A percentile compares a stretch with the other conserved stretches of the same genome.
phyloP scores from a whole-genome alignment of 306 rosid genomes.

The Quercus robur region DNA sequence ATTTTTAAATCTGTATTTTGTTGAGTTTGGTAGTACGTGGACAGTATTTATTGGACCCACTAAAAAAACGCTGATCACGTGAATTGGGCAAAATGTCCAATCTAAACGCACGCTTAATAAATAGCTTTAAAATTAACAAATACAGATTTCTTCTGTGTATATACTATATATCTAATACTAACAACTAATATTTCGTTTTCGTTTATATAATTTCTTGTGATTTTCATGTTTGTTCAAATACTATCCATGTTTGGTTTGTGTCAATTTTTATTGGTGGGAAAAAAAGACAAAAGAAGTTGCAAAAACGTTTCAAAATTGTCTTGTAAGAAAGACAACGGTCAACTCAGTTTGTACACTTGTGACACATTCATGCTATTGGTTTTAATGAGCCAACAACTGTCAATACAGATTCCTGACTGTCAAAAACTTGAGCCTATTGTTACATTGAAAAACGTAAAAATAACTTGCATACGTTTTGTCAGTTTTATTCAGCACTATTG shows the following conservation, averaged over 20 bases:
- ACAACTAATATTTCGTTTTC: background rate
- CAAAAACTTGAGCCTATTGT: background rate
- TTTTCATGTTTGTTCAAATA: background rate
- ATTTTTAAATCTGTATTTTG: no score
- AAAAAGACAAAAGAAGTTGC: slow-evolving; percentile 1
- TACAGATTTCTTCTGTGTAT: no score
- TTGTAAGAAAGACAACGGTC: background rate
- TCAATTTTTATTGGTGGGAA: slow-evolving; percentile 21
- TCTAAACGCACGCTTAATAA: no score
- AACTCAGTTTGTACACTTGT: background rate
- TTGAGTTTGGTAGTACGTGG: accelerated
- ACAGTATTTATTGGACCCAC: no score
- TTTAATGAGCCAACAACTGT: no score
- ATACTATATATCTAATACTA: background rate
- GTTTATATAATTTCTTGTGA: background rate
- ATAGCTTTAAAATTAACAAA: no score
- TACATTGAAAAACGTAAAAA: background rate
- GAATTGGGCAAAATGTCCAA: no score
- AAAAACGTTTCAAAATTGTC: slow-evolving; percentile 33
- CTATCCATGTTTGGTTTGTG: background rate
- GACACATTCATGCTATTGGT: background rate
- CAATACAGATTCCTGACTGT: no score
- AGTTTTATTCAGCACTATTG: no score
- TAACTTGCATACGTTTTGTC: background rate
- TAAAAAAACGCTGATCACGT: no score